Percentiles rank a stretch among this genome's conserved stretches.
Evolutionary conservation across 2,329 filamentous ascomycete genomes (phyloP).

Genomic region (Alternaria conjuncta): DNA sequence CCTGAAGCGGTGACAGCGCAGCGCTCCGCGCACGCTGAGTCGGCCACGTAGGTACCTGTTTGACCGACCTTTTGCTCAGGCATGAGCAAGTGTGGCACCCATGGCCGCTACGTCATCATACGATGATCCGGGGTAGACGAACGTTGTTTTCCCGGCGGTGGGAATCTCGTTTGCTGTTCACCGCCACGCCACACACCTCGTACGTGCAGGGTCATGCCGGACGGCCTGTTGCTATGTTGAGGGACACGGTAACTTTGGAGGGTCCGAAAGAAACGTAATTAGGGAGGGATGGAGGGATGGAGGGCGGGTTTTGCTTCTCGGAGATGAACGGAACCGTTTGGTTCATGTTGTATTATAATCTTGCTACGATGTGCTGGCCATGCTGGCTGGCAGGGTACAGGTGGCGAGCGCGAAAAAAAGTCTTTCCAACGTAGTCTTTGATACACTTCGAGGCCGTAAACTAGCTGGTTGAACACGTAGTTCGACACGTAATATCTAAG

Average conservation of each 20-base stretch:
- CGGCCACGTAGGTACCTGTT: constrained; percentile 32
- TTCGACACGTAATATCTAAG: constrained; percentile 1
- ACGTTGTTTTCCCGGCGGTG: constrained; percentile 18
- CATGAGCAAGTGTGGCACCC: constrained; percentile 7
- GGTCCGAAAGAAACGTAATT: constrained; percentile 7
- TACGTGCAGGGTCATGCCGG: constrained; percentile 20
- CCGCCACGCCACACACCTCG: constrained; percentile 25
- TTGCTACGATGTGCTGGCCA: constrained; percentile 5
- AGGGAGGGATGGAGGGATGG: constrained; percentile 15
- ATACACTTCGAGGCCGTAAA: not conserved
- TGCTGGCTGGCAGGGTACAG: constrained; percentile 20
- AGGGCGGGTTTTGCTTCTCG: not conserved
- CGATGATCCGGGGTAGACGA: constrained; percentile 31
- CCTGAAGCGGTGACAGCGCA: constrained; percentile 29
- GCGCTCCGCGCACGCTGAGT: constrained; percentile 20
- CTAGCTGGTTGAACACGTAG: not conserved
- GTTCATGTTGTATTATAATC: not conserved
- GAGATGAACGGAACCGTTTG: constrained; percentile 17
- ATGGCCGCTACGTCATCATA: constrained; percentile 34
- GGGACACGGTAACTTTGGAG: constrained; percentile 16
- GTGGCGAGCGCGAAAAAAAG: constrained; percentile 19
- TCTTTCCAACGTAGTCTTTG: constrained; percentile 22
- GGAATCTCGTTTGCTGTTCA: constrained; percentile 32
- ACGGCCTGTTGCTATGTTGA: constrained; percentile 10
- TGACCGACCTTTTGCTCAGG: constrained; percentile 27